Evolutionary conservation across 148 eudicot species (phyloP).

Genomic region (Rhododendron molle): DNA sequence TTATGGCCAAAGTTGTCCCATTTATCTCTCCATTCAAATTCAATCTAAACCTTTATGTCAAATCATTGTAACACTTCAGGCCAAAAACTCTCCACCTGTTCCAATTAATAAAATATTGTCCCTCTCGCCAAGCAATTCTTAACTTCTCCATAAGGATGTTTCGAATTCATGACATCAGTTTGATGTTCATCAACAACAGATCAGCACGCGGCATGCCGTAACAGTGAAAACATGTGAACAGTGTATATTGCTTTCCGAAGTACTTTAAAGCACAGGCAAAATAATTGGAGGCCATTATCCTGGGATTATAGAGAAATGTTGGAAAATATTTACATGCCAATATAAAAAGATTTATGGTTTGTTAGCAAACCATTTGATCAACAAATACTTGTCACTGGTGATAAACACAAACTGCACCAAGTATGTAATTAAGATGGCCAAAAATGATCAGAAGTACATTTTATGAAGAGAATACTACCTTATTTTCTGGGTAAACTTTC

Average conservation of each 20-base stretch:
- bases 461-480: conserved; percentile 27
- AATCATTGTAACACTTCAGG: background rate
- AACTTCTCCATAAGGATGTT: background rate
- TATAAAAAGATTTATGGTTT: background rate
- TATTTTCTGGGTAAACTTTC: conserved; percentile 70
- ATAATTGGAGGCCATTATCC: background rate
- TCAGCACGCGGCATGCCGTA: background rate
- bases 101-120: background rate
- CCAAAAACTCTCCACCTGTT: background rate
- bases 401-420: background rate
- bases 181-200: background rate
- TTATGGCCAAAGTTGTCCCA: background rate
- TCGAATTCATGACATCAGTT: background rate
- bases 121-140: background rate
- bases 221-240: background rate
- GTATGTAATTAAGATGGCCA: background rate
- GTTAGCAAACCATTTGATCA: background rate
- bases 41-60: background rate
- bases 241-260: background rate
- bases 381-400: background rate
- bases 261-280: background rate
- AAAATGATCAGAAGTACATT: background rate
- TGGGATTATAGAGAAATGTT: background rate
- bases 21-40: background rate
- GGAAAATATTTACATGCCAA: background rate